Base-by-base conservation (phyloP, 805 yeast genomes). In the Teunomyces cretensis region DNA sequence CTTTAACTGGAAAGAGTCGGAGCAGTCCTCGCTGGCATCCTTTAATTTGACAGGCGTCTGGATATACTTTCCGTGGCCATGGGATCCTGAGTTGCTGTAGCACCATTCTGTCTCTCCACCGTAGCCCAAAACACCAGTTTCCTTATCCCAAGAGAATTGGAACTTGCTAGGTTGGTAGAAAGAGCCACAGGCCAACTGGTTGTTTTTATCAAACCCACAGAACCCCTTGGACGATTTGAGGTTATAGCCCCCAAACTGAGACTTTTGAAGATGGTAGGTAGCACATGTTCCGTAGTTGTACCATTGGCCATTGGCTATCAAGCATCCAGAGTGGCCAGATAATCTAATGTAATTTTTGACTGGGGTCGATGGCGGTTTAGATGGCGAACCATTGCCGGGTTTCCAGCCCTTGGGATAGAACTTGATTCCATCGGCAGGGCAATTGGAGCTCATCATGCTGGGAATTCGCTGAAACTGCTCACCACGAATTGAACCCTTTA, bases 231-330 rank as follows among this genome's bases (percentile, higher is more conserved):
- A 79, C 1, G 94, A 78, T 48, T 74, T 74, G 37, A 91, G 58
- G 46, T 81, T 77, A 55, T 80, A 78, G n/a, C 94, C 94, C 2
- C 94, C 94, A 63, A 80, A 81, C 28, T 78, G 76, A 27, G 85
- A 79, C 43, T 81, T 75, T 12, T 47, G 42, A 19, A 86, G 55
- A 19, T 74, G 74, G 66, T 75, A 91, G 4, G 85, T 81, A 4
- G 97, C 98, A 64, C 97, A 92, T 0, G 94, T 80, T 1, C 97
- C 97, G 13, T 75, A 72, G 4, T 76, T 60, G 66, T 84, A 88
- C 94, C 96, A 91, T 52, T 81, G 78, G 3, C 99, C 99, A 57
- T 80, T 86, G 48, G 86, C 80, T 57, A 91, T 92, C 47, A 92
- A 68, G 65, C 96, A 88, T 8, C 96, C 96, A 4, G 64, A 51